A percentile compares a stretch with the other conserved stretches of the same genome.
phyloP scores from a whole-genome alignment of 345 rosid species.

The Toxicodendron radicans region DNA sequence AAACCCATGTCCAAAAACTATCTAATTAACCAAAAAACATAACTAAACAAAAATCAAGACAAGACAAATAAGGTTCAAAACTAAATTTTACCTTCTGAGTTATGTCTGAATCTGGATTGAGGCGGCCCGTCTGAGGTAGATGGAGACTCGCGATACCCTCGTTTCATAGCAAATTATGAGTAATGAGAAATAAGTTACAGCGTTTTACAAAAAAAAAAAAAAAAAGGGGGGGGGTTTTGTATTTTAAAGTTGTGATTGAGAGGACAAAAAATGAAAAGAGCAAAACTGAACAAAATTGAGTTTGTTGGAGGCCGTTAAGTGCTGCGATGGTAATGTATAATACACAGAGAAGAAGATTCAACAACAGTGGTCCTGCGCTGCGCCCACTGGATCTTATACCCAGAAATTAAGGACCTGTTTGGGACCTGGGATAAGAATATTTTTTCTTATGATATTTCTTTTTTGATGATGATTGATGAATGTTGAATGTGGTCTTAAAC shows the following conservation, averaged over 20 bases:
- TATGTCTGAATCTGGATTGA: constrained; percentile 57
- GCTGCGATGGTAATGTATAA: neutral
- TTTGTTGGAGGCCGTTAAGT: neutral
- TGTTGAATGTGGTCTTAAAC: no score
- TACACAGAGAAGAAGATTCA: neutral
- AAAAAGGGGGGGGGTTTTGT: neutral
- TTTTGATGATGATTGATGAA: no score
- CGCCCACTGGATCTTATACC: neutral
- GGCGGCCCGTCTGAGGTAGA: constrained; percentile 67
- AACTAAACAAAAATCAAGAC: neutral
- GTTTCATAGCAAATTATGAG: constrained; percentile 53
- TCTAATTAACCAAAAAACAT: neutral
- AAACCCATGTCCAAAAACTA: constrained; percentile 11
- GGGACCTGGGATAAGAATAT: neutral
- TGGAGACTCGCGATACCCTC: constrained; percentile 65
- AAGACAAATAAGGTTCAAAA: neutral
- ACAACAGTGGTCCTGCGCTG: neutral
- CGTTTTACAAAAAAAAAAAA: neutral
- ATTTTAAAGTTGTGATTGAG: constrained; percentile 9
- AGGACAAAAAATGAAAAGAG: neutral
- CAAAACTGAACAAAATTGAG: neutral
- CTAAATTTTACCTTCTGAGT: constrained; percentile 57
- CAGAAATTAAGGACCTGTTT: neutral
- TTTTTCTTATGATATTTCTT: neutral
- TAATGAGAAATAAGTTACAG: neutral